Base-by-base conservation (phyloP, 805 yeast species). In the Clavispora carvajalis region DNA sequence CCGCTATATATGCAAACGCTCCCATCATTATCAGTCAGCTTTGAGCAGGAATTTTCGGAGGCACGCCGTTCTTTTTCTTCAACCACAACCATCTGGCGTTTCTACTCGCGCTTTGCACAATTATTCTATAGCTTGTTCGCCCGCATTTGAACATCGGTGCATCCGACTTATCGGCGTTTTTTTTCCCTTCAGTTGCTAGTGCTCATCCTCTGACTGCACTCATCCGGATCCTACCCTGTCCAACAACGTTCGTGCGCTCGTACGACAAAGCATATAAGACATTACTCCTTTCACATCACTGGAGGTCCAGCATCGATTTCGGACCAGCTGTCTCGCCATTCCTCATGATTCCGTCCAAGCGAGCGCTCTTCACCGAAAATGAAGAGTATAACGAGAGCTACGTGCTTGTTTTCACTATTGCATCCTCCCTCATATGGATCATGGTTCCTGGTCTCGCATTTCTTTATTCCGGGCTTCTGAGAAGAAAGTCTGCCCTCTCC, bases 401-500 rank as follows among this genome's bases (percentile, higher is more conserved):
- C 26, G 51, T 50, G 33, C 40, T 51, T 4, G 48, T 81, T 49
- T 71, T 83, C 48, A 65, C 82, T 12, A 53, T 79, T 7, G 83
- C 85, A 25, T 71, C 85, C 1, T 77, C 85, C 18, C 58, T 87
- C 54, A 95, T 90, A 38, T 77, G 91, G 67, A 71, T 90, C 52
- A 91, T 91, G 98, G 79, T 91, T 21, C 96, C 97, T 15, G 98
- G 97, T 13, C 77, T 91, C 53, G 97, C 95, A 3, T 87, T 90
- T 57, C 71, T 91, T 29, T 91, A 91, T 62, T 82, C 95, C 9
- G 99, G 98, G 12, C 71, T 90, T 46, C 91, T 95, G 10, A 71
- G 96, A 57, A 69, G 96, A 55, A 89, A 89, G 60, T 80, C 88
- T n/a, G 96, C 96, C 0, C 68, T 89, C 34, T 82, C 91, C 13